Percentiles rank a stretch among this genome's conserved stretches.
phyloP scores from a whole-genome alignment of 192 early-diverging fungal species.

The Podila verticillata region DNA sequence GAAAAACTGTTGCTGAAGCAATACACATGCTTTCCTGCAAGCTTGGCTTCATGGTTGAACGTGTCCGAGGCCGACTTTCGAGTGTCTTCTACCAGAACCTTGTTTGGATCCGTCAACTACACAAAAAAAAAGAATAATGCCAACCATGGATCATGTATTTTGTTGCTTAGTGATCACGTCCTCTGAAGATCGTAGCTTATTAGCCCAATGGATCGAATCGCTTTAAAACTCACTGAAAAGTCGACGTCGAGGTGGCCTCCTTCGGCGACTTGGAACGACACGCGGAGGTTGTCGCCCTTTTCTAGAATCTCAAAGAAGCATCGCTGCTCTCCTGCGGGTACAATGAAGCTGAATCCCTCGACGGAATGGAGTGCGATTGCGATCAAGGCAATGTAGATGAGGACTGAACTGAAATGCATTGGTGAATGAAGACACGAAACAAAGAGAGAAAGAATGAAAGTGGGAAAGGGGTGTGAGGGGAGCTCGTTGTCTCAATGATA shows the following conservation, averaged over 20 bases:
- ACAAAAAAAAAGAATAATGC: too few species aligned
- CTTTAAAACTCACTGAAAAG: slow-evolving; percentile 62
- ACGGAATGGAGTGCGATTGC: slow-evolving; percentile 19
- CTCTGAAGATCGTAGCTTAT: too few species aligned
- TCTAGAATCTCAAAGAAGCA: slow-evolving; percentile 78
- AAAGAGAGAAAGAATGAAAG: too few species aligned
- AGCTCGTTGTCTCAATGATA: too few species aligned
- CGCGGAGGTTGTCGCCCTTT: slow-evolving; percentile 66
- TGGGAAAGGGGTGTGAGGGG: too few species aligned
- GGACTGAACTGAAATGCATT: too few species aligned
- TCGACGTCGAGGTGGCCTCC: slow-evolving; percentile 75
- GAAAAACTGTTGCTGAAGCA: slow-evolving; percentile 84
- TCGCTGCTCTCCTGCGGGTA: slow-evolving; percentile 32
- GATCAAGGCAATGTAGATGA: too few species aligned
- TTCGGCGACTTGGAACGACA: slow-evolving; percentile 76
- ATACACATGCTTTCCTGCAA: slow-evolving; percentile 71
- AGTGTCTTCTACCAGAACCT: slow-evolving; percentile 40
- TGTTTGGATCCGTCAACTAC: slow-evolving; percentile 61
- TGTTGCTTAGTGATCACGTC: too few species aligned
- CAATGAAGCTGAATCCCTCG: slow-evolving; percentile 35
- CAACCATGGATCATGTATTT: too few species aligned
- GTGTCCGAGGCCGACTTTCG: slow-evolving; percentile 51
- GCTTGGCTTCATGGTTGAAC: slow-evolving; percentile 53
- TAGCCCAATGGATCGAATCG: too few species aligned
- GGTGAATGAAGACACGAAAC: too few species aligned